A percentile compares a stretch with the other conserved stretches of the same genome.
phyloP scores from a whole-genome alignment of 495 filamentous ascomycete genomes.

The Penicillium steckii region DNA sequence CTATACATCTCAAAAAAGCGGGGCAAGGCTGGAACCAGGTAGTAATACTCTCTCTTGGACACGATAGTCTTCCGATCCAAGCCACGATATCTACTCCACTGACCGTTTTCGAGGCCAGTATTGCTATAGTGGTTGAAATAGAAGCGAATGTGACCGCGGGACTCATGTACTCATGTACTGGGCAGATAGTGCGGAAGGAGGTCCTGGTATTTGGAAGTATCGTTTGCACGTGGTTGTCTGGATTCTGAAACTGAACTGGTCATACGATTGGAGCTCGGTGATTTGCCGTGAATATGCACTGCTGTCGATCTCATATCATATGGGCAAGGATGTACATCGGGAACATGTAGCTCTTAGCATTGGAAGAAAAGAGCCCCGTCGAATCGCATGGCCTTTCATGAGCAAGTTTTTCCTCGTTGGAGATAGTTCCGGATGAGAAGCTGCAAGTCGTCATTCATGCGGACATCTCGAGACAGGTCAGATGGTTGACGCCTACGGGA shows the following conservation, averaged over 20 bases:
- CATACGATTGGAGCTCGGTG: not conserved
- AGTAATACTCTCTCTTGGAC: not conserved
- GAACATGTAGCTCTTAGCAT: not conserved
- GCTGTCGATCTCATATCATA: not conserved
- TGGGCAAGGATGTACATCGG: not conserved
- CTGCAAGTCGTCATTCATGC: not conserved
- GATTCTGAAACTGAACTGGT: too few relatives aligned
- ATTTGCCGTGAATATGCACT: not conserved
- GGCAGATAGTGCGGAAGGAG: too few relatives aligned
- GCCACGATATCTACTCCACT: constrained; percentile 13
- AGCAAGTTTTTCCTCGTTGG: not conserved
- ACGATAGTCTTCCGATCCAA: constrained; percentile 4
- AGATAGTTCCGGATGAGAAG: not conserved
- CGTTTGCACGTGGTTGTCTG: not conserved
- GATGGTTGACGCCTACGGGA: not conserved
- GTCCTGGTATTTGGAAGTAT: not conserved
- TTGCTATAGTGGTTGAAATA: not conserved
- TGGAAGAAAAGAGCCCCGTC: not conserved
- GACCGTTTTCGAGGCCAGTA: not conserved
- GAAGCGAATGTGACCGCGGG: not conserved
- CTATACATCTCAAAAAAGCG: not conserved
- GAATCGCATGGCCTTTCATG: constrained; percentile 1
- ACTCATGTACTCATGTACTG: constrained; percentile 6
- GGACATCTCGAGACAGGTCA: not conserved
- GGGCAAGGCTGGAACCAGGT: not conserved